phyloP scores from a whole-genome alignment of 1,284 basidiomycete species.

The Bondarzewia mesenterica region DNA sequence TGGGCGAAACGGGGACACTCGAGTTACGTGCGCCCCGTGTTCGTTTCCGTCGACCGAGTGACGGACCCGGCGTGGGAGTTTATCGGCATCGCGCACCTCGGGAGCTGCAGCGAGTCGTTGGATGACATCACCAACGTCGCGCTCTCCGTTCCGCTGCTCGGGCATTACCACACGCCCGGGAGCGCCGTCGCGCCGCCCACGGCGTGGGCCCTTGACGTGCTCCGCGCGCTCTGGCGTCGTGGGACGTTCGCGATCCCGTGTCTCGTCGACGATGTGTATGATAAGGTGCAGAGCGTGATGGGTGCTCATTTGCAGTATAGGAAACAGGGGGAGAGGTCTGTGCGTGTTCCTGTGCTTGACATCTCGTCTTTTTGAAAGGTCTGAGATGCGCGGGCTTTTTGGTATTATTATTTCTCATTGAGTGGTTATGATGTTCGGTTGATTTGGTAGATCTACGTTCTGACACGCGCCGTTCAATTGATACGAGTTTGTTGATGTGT shows the following conservation, averaged over 20 bases:
- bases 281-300: neutral
- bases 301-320: neutral
- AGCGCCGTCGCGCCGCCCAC: neutral
- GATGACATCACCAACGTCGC: neutral
- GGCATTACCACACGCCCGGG: neutral
- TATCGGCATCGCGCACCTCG: neutral
- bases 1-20: neutral
- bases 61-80: neutral
- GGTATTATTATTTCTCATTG: too few relatives aligned
- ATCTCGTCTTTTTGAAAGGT: neutral
- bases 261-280: neutral
- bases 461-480: neutral
- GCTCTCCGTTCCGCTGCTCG: neutral
- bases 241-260: neutral
- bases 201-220: neutral
- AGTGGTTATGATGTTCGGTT: too few relatives aligned
- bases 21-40: neutral
- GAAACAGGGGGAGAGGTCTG: neutral
- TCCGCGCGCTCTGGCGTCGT: neutral
- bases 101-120: neutral
- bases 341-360: neutral
- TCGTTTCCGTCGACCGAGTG: neutral
- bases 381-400: too few relatives aligned
- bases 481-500: conserved; percentile 1
- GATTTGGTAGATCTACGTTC: too few relatives aligned